A percentile compares a stretch with the other conserved stretches of the same genome.
These are phyloP conservation scores for Megacollybia marginata DNA, from an alignment of 768 basidiomycete species.

Conservation along the genomic window DNA sequence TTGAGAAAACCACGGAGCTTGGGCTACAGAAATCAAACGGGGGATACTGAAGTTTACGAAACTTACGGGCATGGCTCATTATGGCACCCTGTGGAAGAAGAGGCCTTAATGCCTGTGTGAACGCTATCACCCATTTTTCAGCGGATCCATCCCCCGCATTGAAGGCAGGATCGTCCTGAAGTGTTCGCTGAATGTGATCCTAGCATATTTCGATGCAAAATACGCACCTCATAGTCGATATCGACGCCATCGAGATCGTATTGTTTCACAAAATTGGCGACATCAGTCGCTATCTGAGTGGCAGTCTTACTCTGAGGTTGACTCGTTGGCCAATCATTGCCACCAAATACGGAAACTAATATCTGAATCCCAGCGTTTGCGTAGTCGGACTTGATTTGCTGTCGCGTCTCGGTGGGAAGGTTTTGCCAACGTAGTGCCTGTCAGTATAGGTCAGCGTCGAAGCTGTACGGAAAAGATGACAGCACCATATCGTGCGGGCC, in stretches of 20 bases:
- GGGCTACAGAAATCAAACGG: background rate
- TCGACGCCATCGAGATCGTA: background rate
- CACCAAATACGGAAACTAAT: constrained; percentile 49
- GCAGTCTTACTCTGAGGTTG: background rate
- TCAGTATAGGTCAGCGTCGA: too few relatives aligned
- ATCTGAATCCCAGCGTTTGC: constrained; percentile 50
- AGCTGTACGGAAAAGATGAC: too few relatives aligned
- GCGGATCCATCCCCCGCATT: constrained; percentile 9
- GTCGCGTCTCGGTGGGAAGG: too few relatives aligned
- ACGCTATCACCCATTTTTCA: constrained; percentile 20
- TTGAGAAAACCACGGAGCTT: constrained; percentile 9
- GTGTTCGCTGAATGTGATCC: too few relatives aligned
- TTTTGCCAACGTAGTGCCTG: too few relatives aligned
- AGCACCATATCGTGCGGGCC: background rate
- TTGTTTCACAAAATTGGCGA: background rate
- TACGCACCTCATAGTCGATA: background rate
- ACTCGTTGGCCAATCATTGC: background rate
- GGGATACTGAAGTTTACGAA: background rate
- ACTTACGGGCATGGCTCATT: constrained; percentile 20
- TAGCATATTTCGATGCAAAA: too few relatives aligned
- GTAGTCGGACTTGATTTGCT: constrained; percentile 35
- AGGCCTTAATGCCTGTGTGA: constrained; percentile 19
- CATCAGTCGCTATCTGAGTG: background rate
- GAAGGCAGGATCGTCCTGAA: background rate
- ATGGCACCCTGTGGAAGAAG: constrained; percentile 22